Evolutionary conservation across 768 basidiomycete genomes (phyloP).

Genomic region (Rhodotorula graminis): DNA sequence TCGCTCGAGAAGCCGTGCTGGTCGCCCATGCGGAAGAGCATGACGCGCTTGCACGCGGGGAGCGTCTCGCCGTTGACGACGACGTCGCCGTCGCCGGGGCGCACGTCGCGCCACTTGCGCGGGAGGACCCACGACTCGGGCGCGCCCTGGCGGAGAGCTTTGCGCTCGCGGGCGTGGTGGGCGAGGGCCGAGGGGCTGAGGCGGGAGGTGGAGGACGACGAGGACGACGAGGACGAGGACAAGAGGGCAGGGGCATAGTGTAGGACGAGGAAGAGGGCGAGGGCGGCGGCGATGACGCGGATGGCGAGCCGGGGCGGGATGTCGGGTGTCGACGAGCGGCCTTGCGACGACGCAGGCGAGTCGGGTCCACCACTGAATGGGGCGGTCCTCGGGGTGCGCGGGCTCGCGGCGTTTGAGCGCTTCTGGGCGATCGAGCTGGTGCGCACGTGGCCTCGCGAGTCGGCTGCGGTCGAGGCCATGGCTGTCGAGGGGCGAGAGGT

Average conservation of each 20-base stretch:
- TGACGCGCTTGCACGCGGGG: conserved; percentile 31
- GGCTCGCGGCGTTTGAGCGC: not conserved
- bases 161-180: conserved; percentile 1
- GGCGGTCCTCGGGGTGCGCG: not conserved
- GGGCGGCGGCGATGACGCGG: conserved; percentile 2
- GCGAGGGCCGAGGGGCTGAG: not conserved
- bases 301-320: conserved; percentile 7
- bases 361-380: no score
- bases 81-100: conserved; percentile 11
- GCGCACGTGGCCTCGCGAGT: not conserved
- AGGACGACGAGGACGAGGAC: not conserved
- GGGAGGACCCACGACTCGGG: conserved; percentile 34
- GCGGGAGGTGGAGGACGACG: no score
- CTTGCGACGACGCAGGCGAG: no score
- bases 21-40: conserved; percentile 28
- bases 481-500: not conserved
- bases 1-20: conserved; percentile 32
- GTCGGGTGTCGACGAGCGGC: not conserved
- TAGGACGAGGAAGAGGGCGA: conserved; percentile 23
- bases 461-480: not conserved
- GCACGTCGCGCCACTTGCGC: conserved; percentile 22
- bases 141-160: conserved; percentile 5
- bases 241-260: conserved; percentile 10
- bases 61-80: conserved; percentile 19
- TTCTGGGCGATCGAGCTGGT: conserved; percentile 16